Base-by-base conservation (phyloP, 179 eudicot species). In the Pouteria campechiana region DNA sequence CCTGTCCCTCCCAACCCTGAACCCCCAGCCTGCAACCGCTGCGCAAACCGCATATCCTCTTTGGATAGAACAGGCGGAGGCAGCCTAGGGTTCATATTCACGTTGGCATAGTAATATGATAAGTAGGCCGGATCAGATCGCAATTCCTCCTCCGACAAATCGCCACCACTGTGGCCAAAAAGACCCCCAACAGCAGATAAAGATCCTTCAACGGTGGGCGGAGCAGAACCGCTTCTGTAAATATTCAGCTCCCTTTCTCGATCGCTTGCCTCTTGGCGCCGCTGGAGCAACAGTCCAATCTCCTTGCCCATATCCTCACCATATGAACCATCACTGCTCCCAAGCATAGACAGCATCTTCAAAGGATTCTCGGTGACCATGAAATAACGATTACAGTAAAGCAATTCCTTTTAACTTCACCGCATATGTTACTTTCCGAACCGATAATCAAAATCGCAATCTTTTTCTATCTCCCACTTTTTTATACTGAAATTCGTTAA, bases 191-290 rank as follows among this genome's bases (percentile, higher is more conserved):
- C 90, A 0, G 95, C 98, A 40, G 48, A 81, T 54, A 81, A 28
- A 3, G 97, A 89, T 13, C 98, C 98, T 66, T 81, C 96, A 2
- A 86, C 82, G 15, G 97, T 89, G 2, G 97, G 97, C 34, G 97
- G 97, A 41, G 97, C 97, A 16, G 97, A 89, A 17, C 97, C 97
- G 64, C 97, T 89, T 42, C 97, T 60, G 45, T 61, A 80, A 33
- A 75, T 51, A 56, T 78, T 78, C 16, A 84, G 62, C 63, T 79
- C 92, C 32, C 64, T 68, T 50, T 81, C 83, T 2, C 58, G 60
- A 55, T 77, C 87, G 54, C 67, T 72, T 17, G 57, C 47, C 23
- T 67, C 76, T 10, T 66, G 64, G 21, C 67, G 66, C 42, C 76
- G 52, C 32, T 69, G 80, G 24, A 82, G 73, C 70, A 79, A 55